phyloP scores from a whole-genome alignment of 441 rosid species.

The Jatropha multifida region DNA sequence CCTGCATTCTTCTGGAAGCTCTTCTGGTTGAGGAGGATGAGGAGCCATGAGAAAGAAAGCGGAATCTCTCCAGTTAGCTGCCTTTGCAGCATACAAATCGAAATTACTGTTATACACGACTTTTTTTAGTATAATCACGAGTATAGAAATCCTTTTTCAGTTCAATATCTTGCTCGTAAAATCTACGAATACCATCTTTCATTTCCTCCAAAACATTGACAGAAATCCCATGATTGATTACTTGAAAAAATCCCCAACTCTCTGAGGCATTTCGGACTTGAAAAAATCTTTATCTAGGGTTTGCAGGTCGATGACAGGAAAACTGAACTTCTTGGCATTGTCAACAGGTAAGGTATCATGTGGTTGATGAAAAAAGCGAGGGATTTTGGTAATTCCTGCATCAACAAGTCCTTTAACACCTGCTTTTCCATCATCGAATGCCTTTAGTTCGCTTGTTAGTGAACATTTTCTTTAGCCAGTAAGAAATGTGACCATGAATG shows the following conservation, averaged over 20 bases:
- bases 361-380: constrained; percentile 38
- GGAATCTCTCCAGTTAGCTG: constrained; percentile 3
- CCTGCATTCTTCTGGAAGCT: constrained; percentile 21
- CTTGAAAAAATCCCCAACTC: constrained; percentile 21
- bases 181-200: not conserved
- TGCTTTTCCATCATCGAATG: constrained; percentile 42
- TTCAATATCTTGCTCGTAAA: not conserved
- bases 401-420: constrained; percentile 54
- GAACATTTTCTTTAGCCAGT: not conserved
- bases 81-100: constrained; percentile 4
- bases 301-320: constrained; percentile 28
- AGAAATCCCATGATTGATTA: constrained; percentile 13
- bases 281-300: constrained; percentile 13
- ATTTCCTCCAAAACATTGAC: not conserved
- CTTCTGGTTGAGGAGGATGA: constrained; percentile 14
- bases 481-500: too few relatives aligned
- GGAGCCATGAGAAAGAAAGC: constrained; percentile 4
- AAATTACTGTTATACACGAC: not conserved
- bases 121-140: not conserved
- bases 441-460: constrained; percentile 28
- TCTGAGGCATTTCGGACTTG: constrained; percentile 15
- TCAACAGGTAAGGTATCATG: not conserved
- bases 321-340: not conserved
- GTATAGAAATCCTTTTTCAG: not conserved
- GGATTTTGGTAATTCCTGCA: constrained; percentile 35